Base-by-base conservation (phyloP, 768 basidiomycete genomes). In the Suillus placidus region DNA sequence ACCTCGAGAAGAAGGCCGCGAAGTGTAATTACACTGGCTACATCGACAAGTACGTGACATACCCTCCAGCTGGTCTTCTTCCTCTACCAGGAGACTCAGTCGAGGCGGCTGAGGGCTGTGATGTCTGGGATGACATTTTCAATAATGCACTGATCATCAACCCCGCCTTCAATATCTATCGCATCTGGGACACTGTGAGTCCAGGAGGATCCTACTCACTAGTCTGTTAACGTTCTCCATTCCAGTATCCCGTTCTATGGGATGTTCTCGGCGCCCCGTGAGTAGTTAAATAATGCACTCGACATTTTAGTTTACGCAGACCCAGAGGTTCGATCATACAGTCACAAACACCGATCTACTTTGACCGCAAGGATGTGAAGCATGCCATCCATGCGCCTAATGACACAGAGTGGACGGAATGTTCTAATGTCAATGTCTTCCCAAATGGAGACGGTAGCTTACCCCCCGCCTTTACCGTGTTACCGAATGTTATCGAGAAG, bases 201-300 rank as follows among this genome's bases (percentile, higher is more conserved):
- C 6, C 37, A 40, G 16, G 56, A 40, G 26, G 6, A 20, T 32
- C 10, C 3, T 43, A 2, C 40, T 37, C 4, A 32, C 32, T 13
- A 20, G 35, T 47, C 14, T 26, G 32, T 61, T 70, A n/a, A 71
- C 37, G 5, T 13, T 54, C 8, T 38, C 13, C 18, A 35, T 6
- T 23, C 13, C 52, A 81, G 68, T 91, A 80, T 75, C 91, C 90
- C 0, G 81, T 89, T 49, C 78, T 89, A 14, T 92, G 89, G 91
- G 91, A 92, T 66, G 90, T 92, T 6, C 87, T 92, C 37, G 91
- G 90, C n/a, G 92, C 89, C 83, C 90, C 91, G 87, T 90, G 70
- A 40, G 86, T 73, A 2, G 12, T 38, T 58, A 56, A 40, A 30
- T 2, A 14, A 52, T 23, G 4, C 34, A 18, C 18, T 55, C 20